phyloP scores from a whole-genome alignment of 2,329 filamentous ascomycete species.

The Monosporascus cannonballus region DNA sequence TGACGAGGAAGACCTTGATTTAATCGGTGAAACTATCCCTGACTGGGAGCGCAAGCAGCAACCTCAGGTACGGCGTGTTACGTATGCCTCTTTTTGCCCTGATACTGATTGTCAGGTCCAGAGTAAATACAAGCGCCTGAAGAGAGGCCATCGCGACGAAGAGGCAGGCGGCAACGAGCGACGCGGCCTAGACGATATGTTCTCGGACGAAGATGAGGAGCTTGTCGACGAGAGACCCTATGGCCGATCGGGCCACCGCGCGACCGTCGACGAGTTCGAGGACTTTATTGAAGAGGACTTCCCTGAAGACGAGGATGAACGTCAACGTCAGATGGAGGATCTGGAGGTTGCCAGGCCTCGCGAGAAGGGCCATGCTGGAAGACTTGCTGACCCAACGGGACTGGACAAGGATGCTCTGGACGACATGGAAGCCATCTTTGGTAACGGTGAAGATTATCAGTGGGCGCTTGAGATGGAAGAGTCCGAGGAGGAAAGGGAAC shows the following conservation, averaged over 20 bases:
- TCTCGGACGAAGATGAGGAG: constrained; percentile 88
- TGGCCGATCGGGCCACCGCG: constrained; percentile 47
- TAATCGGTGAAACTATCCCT: constrained; percentile 79
- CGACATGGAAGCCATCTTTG: constrained; percentile 94
- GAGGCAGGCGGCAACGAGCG: constrained; percentile 57
- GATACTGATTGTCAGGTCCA: constrained; percentile 29
- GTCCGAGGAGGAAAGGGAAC: constrained; percentile 71
- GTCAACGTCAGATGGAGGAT: constrained; percentile 72
- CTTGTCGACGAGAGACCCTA: constrained; percentile 50
- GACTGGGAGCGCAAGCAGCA: constrained; percentile 62
- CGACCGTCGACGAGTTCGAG: constrained; percentile 73
- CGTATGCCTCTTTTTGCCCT: constrained; percentile 5
- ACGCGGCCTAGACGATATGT: constrained; percentile 83
- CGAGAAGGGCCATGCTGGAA: constrained; percentile 60
- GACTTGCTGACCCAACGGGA: constrained; percentile 72
- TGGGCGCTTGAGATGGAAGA: constrained; percentile 90
- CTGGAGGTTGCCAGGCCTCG: constrained; percentile 80
- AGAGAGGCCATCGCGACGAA: constrained; percentile 79
- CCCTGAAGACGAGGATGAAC: constrained; percentile 77
- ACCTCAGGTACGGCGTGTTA: constrained; percentile 55
- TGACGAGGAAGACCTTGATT: constrained; percentile 91
- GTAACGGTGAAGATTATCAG: constrained; percentile 90
- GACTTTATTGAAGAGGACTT: constrained; percentile 98
- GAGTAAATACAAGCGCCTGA: constrained; percentile 94
- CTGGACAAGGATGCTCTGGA: constrained; percentile 90